Percentiles rank a stretch among this genome's conserved stretches.
These are phyloP conservation scores for Schizonepeta tenuifolia DNA, from an alignment of 257 asterid species.

Conservation along the genomic window DNA sequence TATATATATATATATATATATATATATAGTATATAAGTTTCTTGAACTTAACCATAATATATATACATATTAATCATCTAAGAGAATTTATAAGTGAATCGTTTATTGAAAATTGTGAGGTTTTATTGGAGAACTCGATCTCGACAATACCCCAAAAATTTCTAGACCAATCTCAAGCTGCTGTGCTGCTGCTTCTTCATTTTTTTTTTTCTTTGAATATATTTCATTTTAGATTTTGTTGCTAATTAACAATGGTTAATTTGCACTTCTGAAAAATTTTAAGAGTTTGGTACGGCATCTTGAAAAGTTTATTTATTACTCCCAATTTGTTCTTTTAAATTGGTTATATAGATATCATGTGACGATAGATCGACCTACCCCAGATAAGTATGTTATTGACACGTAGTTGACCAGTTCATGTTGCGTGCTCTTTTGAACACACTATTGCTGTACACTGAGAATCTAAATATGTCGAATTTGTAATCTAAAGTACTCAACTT, in stretches of 20 bases:
- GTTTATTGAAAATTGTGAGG: neutral
- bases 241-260: neutral
- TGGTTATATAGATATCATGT: neutral
- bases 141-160: constrained; percentile 2
- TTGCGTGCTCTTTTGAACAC: neutral
- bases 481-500: constrained; percentile 13
- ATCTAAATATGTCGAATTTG: neutral
- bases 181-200: neutral
- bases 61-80: neutral
- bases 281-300: neutral
- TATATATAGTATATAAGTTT: no score
- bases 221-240: neutral
- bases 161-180: neutral
- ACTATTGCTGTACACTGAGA: neutral
- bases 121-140: constrained; percentile 14
- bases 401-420: neutral
- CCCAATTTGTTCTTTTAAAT: neutral
- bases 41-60: neutral
- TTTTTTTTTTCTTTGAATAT: no score
- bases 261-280: no score
- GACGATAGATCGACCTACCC: neutral
- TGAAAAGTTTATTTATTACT: neutral
- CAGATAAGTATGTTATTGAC: neutral
- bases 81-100: neutral
- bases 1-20: no score